Conservation (phyloP, 1,284 basidiomycete species). For the Hymenochaete sp. region DNA sequence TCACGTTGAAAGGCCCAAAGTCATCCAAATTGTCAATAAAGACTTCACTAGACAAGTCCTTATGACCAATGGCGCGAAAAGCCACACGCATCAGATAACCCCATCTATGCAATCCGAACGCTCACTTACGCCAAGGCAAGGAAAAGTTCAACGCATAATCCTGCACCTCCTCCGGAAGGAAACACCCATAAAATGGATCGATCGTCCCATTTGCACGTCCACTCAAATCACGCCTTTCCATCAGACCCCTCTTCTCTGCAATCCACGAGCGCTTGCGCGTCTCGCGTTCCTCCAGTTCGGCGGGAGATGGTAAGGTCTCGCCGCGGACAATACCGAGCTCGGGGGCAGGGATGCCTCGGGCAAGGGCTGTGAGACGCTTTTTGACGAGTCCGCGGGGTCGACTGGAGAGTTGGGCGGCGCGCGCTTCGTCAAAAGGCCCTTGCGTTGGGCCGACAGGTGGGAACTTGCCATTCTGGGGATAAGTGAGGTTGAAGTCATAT, state of each 20-base stretch:
- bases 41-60: slow-evolving; percentile 28
- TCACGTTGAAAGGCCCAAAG: slow-evolving; percentile 21
- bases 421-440: slow-evolving; percentile 13
- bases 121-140: slow-evolving; percentile 54
- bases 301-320: slow-evolving; percentile 1
- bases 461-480: slow-evolving; percentile 52
- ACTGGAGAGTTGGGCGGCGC: slow-evolving; percentile 5
- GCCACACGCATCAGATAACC: slow-evolving; percentile 1
- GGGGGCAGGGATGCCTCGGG: slow-evolving; percentile 1
- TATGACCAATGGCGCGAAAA: too few species aligned
- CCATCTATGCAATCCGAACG: neutral
- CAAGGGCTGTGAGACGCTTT: slow-evolving; percentile 10
- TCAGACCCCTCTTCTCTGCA: slow-evolving; percentile 7
- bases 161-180: slow-evolving; percentile 41
- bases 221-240: slow-evolving; percentile 38
- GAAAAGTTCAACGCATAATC: slow-evolving; percentile 56
- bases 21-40: slow-evolving; percentile 13
- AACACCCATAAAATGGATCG: slow-evolving; percentile 53
- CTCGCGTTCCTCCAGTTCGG: slow-evolving; percentile 16
- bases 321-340: slow-evolving; percentile 9
- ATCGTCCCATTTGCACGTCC: slow-evolving; percentile 40
- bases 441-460: slow-evolving; percentile 29
- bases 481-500: slow-evolving; percentile 60
- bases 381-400: slow-evolving; percentile 16
- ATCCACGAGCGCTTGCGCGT: slow-evolving; percentile 9